Base-by-base conservation (phyloP, 2,329 filamentous ascomycete genomes). In the Karstenula rhodostoma region DNA sequence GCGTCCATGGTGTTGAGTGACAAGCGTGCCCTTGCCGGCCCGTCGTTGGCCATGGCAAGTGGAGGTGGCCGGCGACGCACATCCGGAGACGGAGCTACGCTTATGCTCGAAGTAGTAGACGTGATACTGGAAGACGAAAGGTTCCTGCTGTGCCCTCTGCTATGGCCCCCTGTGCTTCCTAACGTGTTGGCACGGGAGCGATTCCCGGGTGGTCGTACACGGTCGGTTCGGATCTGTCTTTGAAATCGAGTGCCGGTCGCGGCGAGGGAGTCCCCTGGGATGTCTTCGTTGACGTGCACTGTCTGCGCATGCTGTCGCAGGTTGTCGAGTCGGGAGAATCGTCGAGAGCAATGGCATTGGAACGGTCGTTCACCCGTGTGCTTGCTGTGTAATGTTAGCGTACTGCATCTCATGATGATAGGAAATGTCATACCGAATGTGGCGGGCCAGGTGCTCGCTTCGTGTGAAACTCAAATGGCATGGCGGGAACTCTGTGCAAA, bases 281-380 rank as follows among this genome's bases (percentile, higher is more conserved):
- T 99, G 59, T 97, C 93, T 77, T 98, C 95, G 76, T 98, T 97
- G 59, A 96, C 91, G 76, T 99, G 95, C 0, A 99, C 95, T 0
- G 95, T 98, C 78, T 97, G 94, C 47, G 95, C 95, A 83, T 99
- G 95, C 76, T 99, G 95, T 60, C 95, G 89, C 54, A 99, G 82
- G 74, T 99, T 99, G 78, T 99, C 94, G 48, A 98, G 86, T 51
- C 94, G 88, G 10, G 95, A 98, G 77, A 99, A 99, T 57, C 93
- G 88, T 53, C 95, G 88, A 2, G 90, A 92, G 78, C 95, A 99
- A 78, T 98, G 95, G 69, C 95, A 99, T 78, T 96, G 91, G 72
- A 98, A 99, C 0, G 95, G 95, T 29, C 95, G 89, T 81, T 99
- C 95, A 56, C 95, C 95, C 0, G 95, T 99, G 73, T 99, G 95